phyloP scores from a whole-genome alignment of 78 protist species.

The Bodo saltans region DNA sequence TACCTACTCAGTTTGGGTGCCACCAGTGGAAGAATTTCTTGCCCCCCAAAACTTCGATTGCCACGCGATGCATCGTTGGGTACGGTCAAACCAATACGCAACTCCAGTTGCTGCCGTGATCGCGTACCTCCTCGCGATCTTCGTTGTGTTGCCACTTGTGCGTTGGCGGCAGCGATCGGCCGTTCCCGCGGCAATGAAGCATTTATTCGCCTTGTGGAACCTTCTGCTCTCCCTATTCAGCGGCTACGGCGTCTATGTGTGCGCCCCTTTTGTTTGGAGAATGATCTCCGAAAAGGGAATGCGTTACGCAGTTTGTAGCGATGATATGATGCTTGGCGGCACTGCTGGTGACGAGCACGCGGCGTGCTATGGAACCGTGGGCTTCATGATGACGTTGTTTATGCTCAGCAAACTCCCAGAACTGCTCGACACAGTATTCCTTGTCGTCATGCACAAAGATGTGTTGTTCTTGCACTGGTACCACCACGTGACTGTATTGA shows the following conservation, averaged over 20 bases:
- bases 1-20: too few relatives aligned
- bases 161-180: too few relatives aligned
- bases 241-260: background rate
- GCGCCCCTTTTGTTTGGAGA: background rate
- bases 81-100: background rate
- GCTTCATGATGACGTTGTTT: constrained; percentile 18
- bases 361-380: constrained; percentile 23
- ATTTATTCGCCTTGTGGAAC: constrained; percentile 2
- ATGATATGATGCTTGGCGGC: constrained; percentile 3
- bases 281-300: background rate
- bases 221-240: background rate
- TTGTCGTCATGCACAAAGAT: background rate
- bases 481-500: constrained; percentile 34
- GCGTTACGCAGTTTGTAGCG: background rate
- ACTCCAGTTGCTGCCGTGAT: background rate
- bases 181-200: background rate
- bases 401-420: constrained; percentile 39
- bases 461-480: constrained; percentile 40
- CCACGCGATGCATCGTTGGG: constrained; percentile 6
- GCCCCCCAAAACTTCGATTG: background rate
- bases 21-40: too few relatives aligned
- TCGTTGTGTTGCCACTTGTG: background rate
- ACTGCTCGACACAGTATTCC: constrained; percentile 27
- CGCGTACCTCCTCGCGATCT: background rate
- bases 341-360: background rate